Conservation (phyloP, 192 early-diverging fungal species). For the Rhizoclosmatium globosum region DNA sequence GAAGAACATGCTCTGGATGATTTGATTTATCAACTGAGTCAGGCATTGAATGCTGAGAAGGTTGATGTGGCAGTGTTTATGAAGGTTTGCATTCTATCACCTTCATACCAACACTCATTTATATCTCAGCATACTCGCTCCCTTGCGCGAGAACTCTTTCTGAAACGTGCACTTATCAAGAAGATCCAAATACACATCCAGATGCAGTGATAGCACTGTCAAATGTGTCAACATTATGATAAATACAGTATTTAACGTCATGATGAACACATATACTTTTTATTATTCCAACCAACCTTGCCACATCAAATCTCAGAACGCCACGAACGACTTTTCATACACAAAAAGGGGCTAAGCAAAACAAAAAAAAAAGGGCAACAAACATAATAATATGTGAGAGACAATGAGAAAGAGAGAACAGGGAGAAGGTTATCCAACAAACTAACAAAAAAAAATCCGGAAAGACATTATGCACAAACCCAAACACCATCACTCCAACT, state of each 20-base stretch:
- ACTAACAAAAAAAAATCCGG: background rate
- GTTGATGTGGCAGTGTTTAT: slow-evolving; percentile 79
- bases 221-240: too few relatives aligned
- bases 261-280: too few relatives aligned
- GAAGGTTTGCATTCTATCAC: slow-evolving; percentile 61
- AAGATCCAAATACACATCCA: slow-evolving; percentile 50
- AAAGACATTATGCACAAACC: background rate
- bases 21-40: slow-evolving; percentile 81
- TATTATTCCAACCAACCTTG: too few relatives aligned
- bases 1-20: slow-evolving; percentile 92
- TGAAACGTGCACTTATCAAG: slow-evolving; percentile 75
- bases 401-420: background rate
- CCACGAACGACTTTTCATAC: too few relatives aligned
- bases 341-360: too few relatives aligned
- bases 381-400: background rate
- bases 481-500: too few relatives aligned
- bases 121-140: slow-evolving; percentile 69
- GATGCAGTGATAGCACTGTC: slow-evolving; percentile 16
- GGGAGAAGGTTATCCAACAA: background rate
- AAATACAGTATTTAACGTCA: too few relatives aligned
- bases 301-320: too few relatives aligned
- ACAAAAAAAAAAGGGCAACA: too few relatives aligned
- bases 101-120: slow-evolving; percentile 22
- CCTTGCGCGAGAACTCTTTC: slow-evolving; percentile 88
- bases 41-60: slow-evolving; percentile 78